Evolutionary conservation across 179 eudicot species (phyloP).

Genomic region (Silene coronaria): DNA sequence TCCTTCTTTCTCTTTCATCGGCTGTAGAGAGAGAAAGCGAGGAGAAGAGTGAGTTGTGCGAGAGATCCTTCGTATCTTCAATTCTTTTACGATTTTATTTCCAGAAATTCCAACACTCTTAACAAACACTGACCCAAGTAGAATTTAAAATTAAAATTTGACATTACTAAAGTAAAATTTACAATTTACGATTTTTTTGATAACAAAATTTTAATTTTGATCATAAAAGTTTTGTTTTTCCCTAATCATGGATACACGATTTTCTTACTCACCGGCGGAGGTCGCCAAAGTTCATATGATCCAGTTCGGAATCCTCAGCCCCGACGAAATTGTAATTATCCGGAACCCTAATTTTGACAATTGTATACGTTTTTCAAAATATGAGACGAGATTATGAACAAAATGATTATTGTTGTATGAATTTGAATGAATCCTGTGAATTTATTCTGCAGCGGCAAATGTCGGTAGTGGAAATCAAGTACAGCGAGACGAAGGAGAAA

Average conservation of each 20-base stretch:
- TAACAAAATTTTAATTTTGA: not conserved
- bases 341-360: slow-evolving; percentile 11
- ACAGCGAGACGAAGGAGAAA: slow-evolving; percentile 81
- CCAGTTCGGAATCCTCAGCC: slow-evolving; percentile 94
- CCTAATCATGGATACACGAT: slow-evolving; percentile 63
- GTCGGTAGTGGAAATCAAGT: slow-evolving; percentile 96
- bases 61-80: not conserved
- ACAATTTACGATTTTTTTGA: too few species aligned
- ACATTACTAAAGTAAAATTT: too few species aligned
- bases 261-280: slow-evolving; percentile 85
- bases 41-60: not conserved
- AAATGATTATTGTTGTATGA: not conserved
- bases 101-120: not conserved
- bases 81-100: too few species aligned
- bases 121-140: not conserved
- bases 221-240: not conserved
- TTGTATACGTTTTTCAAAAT: not conserved
- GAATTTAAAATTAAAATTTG: not conserved
- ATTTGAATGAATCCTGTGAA: not conserved
- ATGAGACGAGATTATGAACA: not conserved
- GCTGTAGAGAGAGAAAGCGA: not conserved
- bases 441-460: slow-evolving; percentile 96
- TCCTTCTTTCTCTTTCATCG: not conserved
- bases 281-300: slow-evolving; percentile 77
- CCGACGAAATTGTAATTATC: slow-evolving; percentile 86